phyloP scores from a whole-genome alignment of 2,329 filamentous ascomycete species.

The Gliomastix tumulicola region DNA sequence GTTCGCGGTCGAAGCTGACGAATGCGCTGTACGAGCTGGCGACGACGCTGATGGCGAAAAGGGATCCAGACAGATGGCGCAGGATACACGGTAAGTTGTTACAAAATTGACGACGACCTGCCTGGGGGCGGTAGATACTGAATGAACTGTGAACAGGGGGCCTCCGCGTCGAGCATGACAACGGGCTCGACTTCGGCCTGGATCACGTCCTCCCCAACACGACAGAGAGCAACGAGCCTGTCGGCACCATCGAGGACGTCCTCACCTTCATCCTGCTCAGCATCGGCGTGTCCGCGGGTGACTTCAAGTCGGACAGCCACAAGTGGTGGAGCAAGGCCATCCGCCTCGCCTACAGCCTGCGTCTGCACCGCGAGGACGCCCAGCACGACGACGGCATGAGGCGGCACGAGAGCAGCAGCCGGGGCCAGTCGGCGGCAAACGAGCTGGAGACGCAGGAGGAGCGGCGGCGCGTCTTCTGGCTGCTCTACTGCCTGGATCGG shows the following conservation, averaged over 20 bases:
- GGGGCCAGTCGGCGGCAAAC: not conserved
- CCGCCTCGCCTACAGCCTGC: conserved; percentile 26
- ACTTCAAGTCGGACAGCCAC: conserved; percentile 39
- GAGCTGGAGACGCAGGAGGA: conserved; percentile 36
- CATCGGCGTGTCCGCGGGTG: conserved; percentile 36
- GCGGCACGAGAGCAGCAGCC: conserved; percentile 13
- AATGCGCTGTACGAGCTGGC: conserved; percentile 28
- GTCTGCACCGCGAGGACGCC: conserved; percentile 30
- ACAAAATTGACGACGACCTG: not conserved
- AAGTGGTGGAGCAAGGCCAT: conserved; percentile 39
- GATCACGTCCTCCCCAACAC: conserved; percentile 18
- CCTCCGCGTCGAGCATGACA: conserved; percentile 21
- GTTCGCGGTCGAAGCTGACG: conserved; percentile 28
- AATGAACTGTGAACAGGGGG: conserved; percentile 17
- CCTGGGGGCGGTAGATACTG: too few relatives aligned
- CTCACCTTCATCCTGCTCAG: conserved; percentile 36
- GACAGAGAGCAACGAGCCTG: conserved; percentile 24
- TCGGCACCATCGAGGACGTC: conserved; percentile 30
- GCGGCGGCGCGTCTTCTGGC: conserved; percentile 37
- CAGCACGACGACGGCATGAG: conserved; percentile 11
- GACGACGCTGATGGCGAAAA: conserved; percentile 21
- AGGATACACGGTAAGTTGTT: conserved; percentile 20
- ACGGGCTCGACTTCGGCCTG: conserved; percentile 12
- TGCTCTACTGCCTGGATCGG: conserved; percentile 37
- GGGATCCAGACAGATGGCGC: conserved; percentile 28